Base-by-base conservation (phyloP, 179 eudicot species). In the Carnegiea gigantea region DNA sequence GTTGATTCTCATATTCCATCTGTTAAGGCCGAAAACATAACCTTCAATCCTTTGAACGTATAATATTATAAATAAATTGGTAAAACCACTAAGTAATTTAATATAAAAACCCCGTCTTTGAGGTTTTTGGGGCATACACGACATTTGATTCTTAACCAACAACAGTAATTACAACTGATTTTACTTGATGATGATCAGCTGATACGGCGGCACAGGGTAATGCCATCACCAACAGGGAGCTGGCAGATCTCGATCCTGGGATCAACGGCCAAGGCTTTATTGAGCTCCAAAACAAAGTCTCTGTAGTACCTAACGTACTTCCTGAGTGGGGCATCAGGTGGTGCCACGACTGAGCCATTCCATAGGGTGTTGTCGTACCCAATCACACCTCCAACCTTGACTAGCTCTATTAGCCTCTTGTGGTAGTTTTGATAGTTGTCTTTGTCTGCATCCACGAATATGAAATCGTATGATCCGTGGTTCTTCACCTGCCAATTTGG, bases 401-500 rank as follows among this genome's bases (percentile, higher is more conserved):
- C 86, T 26, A 89, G 54, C 13, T 89, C 88, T 59, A 89, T 76
- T 1, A 89, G 30, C 57, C 88, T 80, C 82, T 87, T 82, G 79
- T 89, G 91, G 85, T 89, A 89, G 80, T 89, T 87, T n/a, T 82
- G 33, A 49, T 89, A 89, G 83, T 89, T 89, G 82, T 87, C 91
- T 60, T 89, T 89, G 76, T 89, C 91, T 14, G 89, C 91, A 43
- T 89, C 91, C 75, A 89, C 89, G 53, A 89, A 89, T 78, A 86
- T 83, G 70, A 89, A 89, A 44, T 89, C 91, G 73, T 49, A 87
- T 26, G 88, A 28, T 2, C 89, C 91, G 59, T 89, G 86, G 48
- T 83, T 67, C 33, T 85, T 85, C 11, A 21, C 83, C 89, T 87
- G 83, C 73, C 62, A 57, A 5, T 57, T 57, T 18, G 62, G 62